Base-by-base conservation (phyloP, 495 filamentous ascomycete genomes). In the Penicillium alfredii region DNA sequence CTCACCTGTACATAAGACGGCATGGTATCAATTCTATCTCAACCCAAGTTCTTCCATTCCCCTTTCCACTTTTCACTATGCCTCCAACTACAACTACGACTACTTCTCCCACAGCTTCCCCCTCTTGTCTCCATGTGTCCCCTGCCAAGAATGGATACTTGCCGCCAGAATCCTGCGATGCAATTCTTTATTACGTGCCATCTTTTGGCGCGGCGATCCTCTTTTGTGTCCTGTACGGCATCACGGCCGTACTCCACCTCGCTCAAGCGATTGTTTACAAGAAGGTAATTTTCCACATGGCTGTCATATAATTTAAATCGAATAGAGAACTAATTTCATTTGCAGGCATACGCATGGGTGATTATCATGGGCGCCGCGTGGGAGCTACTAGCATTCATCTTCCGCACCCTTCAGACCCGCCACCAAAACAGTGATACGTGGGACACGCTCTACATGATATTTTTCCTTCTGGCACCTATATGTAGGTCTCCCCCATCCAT, bases 271-370 rank as follows among this genome's bases (percentile, higher is more conserved):
- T 55, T 9, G n/a, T 47, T 0, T 61, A 52, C 35, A 59, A 55
- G 17, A 55, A 53, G 44, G 51, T 42, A 38, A 4, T 4, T 12
- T 57, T 11, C 11, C 37, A 25, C 5, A 25, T 23, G n/a, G n/a
- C n/a, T n/a, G n/a, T n/a, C n/a, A n/a, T n/a, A n/a, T n/a, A n/a
- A n/a, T n/a, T n/a, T n/a, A n/a, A n/a, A n/a, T n/a, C n/a, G n/a
- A n/a, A n/a, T n/a, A n/a, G n/a, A n/a, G n/a, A 10, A 11, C 31
- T 40, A 18, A 45, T 11, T 8, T 10, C 3, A 1, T 30, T 3
- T 7, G 1, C 29, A 74, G 67, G 44, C 46, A 21, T 76, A 75
- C 46, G 63, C 60, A 24, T 80, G 74, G 73, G 70, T 78, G 16
- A 56, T 78, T 16, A 68, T 60, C 25, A 69, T 73, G 67, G 63